A percentile compares a stretch with the other conserved stretches of the same genome.
These are phyloP conservation scores for Ochromonas danica DNA, from an alignment of 108 stramenopile species.

Conservation along the genomic window DNA sequence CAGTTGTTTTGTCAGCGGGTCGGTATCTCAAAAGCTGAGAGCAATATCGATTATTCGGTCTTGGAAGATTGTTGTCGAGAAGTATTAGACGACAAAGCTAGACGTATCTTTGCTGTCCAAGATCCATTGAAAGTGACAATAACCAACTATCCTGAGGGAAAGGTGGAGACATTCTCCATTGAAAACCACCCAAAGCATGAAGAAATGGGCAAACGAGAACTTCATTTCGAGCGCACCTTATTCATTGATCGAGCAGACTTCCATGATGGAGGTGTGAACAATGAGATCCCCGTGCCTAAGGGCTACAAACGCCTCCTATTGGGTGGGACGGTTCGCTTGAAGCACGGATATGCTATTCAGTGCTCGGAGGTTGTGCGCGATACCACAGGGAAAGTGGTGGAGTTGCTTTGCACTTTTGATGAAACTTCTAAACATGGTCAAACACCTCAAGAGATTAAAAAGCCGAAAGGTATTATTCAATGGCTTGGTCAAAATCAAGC, in stretches of 20 bases:
- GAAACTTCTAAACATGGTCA: slow-evolving; percentile 76
- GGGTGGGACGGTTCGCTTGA: slow-evolving; percentile 70
- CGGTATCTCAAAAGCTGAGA: slow-evolving; percentile 82
- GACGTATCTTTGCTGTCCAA: slow-evolving; percentile 72
- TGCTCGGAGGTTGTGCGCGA: slow-evolving; percentile 76
- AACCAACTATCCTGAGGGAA: slow-evolving; percentile 60
- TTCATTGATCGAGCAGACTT: slow-evolving; percentile 81
- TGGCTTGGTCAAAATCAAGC: slow-evolving; percentile 76
- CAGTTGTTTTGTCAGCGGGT: slow-evolving; percentile 80
- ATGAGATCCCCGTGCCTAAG: slow-evolving; percentile 53
- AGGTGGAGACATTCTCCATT: slow-evolving; percentile 65
- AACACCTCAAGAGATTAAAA: slow-evolving; percentile 71
- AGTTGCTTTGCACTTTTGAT: slow-evolving; percentile 62
- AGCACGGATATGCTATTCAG: slow-evolving; percentile 80
- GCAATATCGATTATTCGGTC: slow-evolving; percentile 72
- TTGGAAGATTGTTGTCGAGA: slow-evolving; percentile 79
- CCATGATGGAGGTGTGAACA: slow-evolving; percentile 66
- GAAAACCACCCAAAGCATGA: slow-evolving; percentile 75
- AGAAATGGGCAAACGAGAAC: slow-evolving; percentile 54
- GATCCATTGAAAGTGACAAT: slow-evolving; percentile 79
- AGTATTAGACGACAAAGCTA: slow-evolving; percentile 71
- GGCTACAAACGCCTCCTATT: slow-evolving; percentile 80
- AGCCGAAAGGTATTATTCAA: slow-evolving; percentile 83
- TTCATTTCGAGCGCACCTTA: slow-evolving; percentile 77
- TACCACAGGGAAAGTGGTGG: slow-evolving; percentile 59